A percentile compares a stretch with the other conserved stretches of the same genome.
These are phyloP conservation scores for Solanum medicagineum DNA, from an alignment of 257 asterid genomes.

Conservation along the genomic window DNA sequence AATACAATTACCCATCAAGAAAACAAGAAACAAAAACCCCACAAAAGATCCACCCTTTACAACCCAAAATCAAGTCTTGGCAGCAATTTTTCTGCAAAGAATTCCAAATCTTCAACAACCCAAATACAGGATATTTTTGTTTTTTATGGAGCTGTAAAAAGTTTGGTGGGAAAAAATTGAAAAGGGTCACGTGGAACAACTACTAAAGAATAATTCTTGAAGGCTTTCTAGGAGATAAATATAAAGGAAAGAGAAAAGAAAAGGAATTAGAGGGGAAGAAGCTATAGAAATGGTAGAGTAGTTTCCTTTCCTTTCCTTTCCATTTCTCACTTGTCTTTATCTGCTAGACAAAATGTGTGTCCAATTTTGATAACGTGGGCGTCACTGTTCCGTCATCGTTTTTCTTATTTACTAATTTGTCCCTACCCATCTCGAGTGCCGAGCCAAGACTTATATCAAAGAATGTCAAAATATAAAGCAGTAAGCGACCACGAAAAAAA, in stretches of 20 bases:
- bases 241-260: background rate
- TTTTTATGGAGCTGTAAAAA: background rate
- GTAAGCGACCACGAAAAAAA: too few species aligned
- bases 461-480: too few species aligned
- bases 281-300: slow-evolving; percentile 17
- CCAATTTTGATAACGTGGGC: background rate
- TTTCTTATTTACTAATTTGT: background rate
- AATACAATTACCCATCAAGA: slow-evolving; percentile 72
- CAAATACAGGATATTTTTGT: background rate
- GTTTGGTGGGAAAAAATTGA: background rate
- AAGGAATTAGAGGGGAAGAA: slow-evolving; percentile 29
- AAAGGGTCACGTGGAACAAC: background rate
- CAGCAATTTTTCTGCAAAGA: background rate
- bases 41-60: background rate
- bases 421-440: too few species aligned
- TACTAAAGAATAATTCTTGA: background rate
- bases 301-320: background rate
- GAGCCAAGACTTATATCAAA: too few species aligned
- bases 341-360: slow-evolving; percentile 15
- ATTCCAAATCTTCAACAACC: background rate
- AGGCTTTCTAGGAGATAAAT: background rate
- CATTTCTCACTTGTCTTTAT: background rate
- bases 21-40: background rate
- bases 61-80: background rate
- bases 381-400: background rate